A percentile compares a stretch with the other conserved stretches of the same genome.
phyloP scores from a whole-genome alignment of 768 basidiomycete genomes.

The Psilocybe sp. region DNA sequence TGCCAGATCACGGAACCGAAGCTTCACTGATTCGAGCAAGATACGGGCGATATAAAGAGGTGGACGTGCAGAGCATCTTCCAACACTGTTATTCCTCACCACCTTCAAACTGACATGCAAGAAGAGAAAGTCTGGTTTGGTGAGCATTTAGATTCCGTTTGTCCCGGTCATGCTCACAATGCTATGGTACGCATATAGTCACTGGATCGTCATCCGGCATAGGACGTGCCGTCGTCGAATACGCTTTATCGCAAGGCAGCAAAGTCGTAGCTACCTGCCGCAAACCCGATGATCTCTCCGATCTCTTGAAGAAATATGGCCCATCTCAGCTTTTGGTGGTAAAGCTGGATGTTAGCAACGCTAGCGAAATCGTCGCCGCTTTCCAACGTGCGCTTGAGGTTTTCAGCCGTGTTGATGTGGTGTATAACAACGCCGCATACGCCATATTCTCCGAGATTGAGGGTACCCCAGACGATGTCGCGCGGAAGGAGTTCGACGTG shows the following conservation, averaged over 20 bases:
- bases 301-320: background rate
- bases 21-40: no score
- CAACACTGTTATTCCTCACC: no score
- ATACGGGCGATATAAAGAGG: no score
- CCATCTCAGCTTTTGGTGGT: background rate
- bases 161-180: no score
- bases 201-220: background rate
- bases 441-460: background rate
- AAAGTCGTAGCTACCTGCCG: background rate
- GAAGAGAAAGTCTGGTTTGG: no score
- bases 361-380: background rate
- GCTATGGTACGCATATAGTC: background rate
- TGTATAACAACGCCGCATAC: constrained; percentile 7
- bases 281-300: background rate
- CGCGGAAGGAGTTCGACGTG: background rate
- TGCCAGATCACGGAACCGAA: no score
- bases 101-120: no score
- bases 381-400: background rate
- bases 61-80: no score
- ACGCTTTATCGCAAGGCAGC: background rate
- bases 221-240: background rate
- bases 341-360: constrained; percentile 4
- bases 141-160: no score
- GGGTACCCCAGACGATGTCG: background rate
- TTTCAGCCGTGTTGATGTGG: constrained; percentile 5